phyloP scores from a whole-genome alignment of 2,329 filamentous ascomycete genomes.

The Fusarium haematococcum region DNA sequence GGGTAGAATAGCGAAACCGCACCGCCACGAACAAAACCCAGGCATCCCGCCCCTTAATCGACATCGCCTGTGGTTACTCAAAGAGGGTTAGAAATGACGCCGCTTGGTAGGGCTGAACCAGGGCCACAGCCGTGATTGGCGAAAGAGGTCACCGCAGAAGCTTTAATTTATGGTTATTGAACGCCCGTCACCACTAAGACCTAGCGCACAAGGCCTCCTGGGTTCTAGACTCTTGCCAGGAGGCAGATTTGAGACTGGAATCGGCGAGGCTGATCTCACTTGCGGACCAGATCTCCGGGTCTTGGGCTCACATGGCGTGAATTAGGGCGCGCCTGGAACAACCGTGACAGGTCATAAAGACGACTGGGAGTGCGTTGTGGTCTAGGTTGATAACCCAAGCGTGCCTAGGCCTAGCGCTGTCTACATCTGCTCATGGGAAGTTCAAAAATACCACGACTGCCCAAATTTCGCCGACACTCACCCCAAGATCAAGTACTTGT shows the following conservation, averaged over 20 bases:
- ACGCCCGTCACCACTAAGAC: neutral
- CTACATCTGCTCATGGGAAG: too few species aligned
- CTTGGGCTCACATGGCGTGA: neutral
- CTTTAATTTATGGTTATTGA: slow-evolving; percentile 20
- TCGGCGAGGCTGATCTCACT: neutral
- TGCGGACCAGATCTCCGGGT: neutral
- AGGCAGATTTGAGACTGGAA: neutral
- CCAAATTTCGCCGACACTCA: too few species aligned
- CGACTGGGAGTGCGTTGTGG: too few species aligned
- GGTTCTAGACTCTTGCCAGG: neutral
- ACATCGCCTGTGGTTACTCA: neutral
- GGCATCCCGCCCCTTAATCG: neutral
- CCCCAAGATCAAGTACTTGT: too few species aligned
- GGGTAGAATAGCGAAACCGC: neutral
- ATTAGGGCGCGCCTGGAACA: too few species aligned
- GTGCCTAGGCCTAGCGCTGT: too few species aligned
- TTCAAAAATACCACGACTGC: too few species aligned
- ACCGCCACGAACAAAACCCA: neutral
- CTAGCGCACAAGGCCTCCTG: neutral
- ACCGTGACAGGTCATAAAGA: too few species aligned
- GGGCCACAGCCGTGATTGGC: neutral
- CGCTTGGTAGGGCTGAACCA: slow-evolving; percentile 3
- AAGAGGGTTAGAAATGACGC: neutral
- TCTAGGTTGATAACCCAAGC: too few species aligned
- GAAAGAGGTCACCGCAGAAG: neutral